Evolutionary conservation across 305 asterid species (phyloP).

Genomic region (Fraxinus nigra): DNA sequence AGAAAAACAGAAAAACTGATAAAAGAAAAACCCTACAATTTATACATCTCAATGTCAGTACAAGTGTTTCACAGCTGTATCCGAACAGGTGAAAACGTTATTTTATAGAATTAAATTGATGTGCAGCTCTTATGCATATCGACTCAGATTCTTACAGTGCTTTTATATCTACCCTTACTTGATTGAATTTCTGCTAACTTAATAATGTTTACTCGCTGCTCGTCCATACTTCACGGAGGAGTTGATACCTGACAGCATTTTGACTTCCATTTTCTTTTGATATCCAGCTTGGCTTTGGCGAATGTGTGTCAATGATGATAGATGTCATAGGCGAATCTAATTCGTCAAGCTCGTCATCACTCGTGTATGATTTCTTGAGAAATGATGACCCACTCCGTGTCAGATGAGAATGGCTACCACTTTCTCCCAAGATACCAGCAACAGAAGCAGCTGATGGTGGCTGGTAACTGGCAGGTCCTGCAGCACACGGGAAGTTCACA

Average conservation of each 20-base stretch:
- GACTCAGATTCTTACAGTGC: background rate
- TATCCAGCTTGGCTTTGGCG: slow-evolving; percentile 31
- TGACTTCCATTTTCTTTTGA: slow-evolving; percentile 31
- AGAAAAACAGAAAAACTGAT: background rate
- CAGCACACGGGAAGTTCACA: slow-evolving; percentile 59
- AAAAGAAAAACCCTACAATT: background rate
- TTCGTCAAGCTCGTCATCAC: slow-evolving; percentile 42
- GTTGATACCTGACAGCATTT: slow-evolving; percentile 45
- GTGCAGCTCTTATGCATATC: background rate
- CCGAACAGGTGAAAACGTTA: background rate
- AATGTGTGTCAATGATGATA: slow-evolving; percentile 41
- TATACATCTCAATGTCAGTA: background rate
- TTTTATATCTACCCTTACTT: background rate
- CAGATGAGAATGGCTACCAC: slow-evolving; percentile 18
- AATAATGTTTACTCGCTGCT: slow-evolving; percentile 22
- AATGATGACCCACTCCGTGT: slow-evolving; percentile 31
- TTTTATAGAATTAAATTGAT: background rate
- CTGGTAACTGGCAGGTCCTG: slow-evolving; percentile 53
- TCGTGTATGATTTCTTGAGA: slow-evolving; percentile 49
- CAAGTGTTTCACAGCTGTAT: background rate
- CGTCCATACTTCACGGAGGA: slow-evolving; percentile 54
- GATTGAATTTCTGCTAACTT: background rate
- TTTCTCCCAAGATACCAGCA: slow-evolving; percentile 42
- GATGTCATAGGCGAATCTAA: slow-evolving; percentile 59
- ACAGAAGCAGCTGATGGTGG: slow-evolving; percentile 51